Evolutionary conservation across 202 grass and related monocot species (phyloP).

Genomic region (Schoenoplectus tabernaemontani): DNA sequence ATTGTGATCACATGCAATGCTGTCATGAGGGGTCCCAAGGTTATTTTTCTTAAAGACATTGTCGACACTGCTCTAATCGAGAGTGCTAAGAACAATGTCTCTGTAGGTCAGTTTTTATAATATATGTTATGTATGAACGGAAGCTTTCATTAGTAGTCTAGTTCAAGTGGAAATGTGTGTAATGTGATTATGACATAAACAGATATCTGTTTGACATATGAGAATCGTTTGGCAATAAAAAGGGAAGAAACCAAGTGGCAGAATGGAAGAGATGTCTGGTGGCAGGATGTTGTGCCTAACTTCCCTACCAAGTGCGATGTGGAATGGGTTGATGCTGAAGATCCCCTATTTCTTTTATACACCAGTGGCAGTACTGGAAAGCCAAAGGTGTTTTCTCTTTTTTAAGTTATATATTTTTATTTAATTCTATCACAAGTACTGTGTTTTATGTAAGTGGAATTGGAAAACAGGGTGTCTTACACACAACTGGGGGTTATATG

Average conservation of each 20-base stretch:
- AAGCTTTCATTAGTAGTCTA: neutral
- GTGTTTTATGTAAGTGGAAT: conserved; percentile 24
- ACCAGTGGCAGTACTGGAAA: conserved; percentile 98
- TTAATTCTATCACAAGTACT: conserved; percentile 9
- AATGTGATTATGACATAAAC: conserved; percentile 23
- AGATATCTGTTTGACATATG: conserved; percentile 84
- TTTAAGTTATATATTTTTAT: neutral
- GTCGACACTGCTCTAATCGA: conserved; percentile 58
- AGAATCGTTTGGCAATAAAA: conserved; percentile 61
- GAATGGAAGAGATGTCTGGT: conserved; percentile 77
- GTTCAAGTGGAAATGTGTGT: conserved; percentile 3
- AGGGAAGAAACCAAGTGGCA: conserved; percentile 74
- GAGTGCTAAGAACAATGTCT: conserved; percentile 55
- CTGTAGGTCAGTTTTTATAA: conserved; percentile 52
- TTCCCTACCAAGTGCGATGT: conserved; percentile 75
- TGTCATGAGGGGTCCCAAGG: conserved; percentile 62
- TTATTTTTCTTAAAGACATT: conserved; percentile 83
- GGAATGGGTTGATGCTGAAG: conserved; percentile 99
- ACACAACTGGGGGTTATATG: conserved; percentile 98
- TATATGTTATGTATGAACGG: neutral
- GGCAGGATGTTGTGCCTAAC: conserved; percentile 83
- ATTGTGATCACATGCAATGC: conserved; percentile 95
- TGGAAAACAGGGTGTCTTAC: conserved; percentile 73
- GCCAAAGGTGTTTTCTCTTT: conserved; percentile 59
- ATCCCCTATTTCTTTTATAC: conserved; percentile 93